Conservation (phyloP, 2,329 filamentous ascomycete species). For the Fusarium sp. region DNA sequence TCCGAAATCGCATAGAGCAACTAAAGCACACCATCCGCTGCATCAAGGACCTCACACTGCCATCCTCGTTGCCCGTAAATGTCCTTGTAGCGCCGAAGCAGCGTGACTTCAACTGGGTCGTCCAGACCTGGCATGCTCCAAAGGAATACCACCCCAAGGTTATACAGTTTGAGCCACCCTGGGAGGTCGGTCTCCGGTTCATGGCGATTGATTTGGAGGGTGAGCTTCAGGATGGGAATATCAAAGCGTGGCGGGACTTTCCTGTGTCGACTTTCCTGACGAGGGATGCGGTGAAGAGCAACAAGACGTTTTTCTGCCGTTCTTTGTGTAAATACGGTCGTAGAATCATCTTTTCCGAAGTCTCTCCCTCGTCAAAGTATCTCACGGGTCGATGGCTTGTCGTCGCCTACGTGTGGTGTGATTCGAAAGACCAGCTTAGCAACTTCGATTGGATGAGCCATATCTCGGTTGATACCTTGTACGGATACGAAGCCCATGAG, state of each 20-base stretch:
- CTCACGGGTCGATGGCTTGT: slow-evolving; percentile 6
- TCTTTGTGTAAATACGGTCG: background rate
- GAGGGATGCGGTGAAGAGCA: no score
- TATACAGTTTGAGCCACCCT: background rate
- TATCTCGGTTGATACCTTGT: background rate
- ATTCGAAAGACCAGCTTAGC: background rate
- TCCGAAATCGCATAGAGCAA: background rate
- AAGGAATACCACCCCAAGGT: background rate
- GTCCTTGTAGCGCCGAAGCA: background rate
- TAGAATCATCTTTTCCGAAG: background rate
- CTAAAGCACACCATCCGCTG: background rate
- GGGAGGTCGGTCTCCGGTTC: background rate
- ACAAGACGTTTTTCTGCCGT: background rate
- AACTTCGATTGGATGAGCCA: background rate
- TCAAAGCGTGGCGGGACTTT: background rate
- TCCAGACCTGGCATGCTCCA: background rate
- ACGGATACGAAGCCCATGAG: background rate
- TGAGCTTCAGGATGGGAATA: background rate
- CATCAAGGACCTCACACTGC: background rate
- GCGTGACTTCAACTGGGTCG: background rate
- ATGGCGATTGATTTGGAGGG: background rate
- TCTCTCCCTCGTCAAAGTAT: background rate
- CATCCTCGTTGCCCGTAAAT: background rate
- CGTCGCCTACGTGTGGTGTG: slow-evolving; percentile 2
- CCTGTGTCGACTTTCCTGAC: background rate